phyloP scores from a whole-genome alignment of 108 stramenopile species.

The Cylindrotheca fusiformis region DNA sequence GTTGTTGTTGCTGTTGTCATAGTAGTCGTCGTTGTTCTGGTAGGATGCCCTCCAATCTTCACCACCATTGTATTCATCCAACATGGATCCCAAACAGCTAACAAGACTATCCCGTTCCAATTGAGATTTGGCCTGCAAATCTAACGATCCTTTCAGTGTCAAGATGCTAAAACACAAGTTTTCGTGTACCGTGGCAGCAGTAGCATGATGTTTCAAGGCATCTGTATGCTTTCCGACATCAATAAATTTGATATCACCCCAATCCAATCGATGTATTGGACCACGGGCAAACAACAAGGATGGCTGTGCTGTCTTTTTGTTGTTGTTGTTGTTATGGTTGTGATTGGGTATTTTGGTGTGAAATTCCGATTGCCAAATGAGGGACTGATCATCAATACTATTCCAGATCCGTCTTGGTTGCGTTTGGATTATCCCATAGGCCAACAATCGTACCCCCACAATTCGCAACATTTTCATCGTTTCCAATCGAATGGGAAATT shows the following conservation, averaged over 20 bases:
- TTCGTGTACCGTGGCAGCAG: not conserved
- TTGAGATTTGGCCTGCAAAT: not conserved
- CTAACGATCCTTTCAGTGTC: not conserved
- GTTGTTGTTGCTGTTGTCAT: too few relatives aligned
- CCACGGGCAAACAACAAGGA: not conserved
- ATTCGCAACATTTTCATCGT: not conserved
- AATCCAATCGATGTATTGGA: not conserved
- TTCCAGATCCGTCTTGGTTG: not conserved
- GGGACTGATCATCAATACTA: not conserved
- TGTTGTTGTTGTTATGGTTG: too few relatives aligned
- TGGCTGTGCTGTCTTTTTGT: too few relatives aligned
- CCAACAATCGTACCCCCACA: not conserved
- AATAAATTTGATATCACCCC: not conserved
- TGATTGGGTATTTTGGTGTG: not conserved
- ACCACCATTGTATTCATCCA: not conserved
- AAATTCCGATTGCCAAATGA: not conserved
- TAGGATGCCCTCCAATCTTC: not conserved
- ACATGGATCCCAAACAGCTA: not conserved
- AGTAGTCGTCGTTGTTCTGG: too few relatives aligned
- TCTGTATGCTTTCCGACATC: not conserved
- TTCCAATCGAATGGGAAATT: not conserved
- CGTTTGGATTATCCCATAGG: not conserved
- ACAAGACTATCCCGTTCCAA: not conserved
- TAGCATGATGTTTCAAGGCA: not conserved
- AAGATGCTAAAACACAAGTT: not conserved